Evolutionary conservation across 495 filamentous ascomycete genomes (phyloP), one percentile per base, ranked within the genome.

Genomic region (Podospora tetraspora): DNA sequence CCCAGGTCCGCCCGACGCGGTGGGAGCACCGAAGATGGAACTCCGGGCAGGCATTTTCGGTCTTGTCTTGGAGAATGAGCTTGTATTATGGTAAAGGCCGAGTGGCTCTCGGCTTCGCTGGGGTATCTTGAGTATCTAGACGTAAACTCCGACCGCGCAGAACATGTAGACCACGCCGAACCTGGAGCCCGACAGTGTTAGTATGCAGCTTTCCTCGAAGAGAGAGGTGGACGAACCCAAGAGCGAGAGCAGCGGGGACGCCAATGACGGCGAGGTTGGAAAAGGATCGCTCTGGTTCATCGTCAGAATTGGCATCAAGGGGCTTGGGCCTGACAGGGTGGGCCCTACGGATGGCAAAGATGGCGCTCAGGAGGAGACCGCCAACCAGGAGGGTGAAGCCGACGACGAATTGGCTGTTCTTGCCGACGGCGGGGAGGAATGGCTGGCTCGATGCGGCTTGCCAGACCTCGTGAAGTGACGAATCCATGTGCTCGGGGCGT

Each of bases 151-250:
- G 77, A 93, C 95, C 24, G 93, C 95, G 80, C 95, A 99, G 77
- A 99, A 97, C 89, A 97, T 94, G 84, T 92, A 96, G 23, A 98
- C 93, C 59, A 94, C 91, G 70, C 96, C 95, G 78, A 97, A 93
- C 57, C 95, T 99, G 76, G 3, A 37, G 27, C 66, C 63, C 4
- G 11, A 2, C 22, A 21, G 64, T 79, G 59, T 22, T 61, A 57
- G 34, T 32, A 16, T 11, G 25, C 22, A 52, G 29, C 2, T 19
- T 29, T 12, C 25, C 21, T 11, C n/a, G 21, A 27, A 30, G 23
- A 59, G 23, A 21, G 23, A 59, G 52, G 62, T 30, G 67, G 66
- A 66, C 87, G 75, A 88, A 97, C 95, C 92, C 96, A 80, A 97
- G 87, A 64, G 92, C 89, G 71, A 96, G 74, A 61, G 93, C 93